These are phyloP conservation scores for Magnaporthiopsis incrustans DNA, from an alignment of 2,329 filamentous ascomycete species.

Conservation along the genomic window DNA sequence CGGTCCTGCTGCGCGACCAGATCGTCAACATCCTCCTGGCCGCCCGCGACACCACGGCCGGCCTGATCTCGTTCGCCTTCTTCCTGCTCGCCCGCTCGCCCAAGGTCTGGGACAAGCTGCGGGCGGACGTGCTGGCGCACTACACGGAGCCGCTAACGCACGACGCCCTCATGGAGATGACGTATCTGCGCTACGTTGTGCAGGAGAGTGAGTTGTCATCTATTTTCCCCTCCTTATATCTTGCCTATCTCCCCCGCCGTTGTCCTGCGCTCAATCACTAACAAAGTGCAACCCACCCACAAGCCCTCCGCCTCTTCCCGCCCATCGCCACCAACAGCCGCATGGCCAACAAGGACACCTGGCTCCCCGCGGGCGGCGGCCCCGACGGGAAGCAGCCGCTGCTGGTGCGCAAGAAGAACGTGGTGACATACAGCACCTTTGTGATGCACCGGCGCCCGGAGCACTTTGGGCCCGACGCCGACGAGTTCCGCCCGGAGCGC, in stretches of 20 bases:
- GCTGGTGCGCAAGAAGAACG: conserved; percentile 34
- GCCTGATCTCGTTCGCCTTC: neutral
- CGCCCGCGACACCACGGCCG: conserved; percentile 3
- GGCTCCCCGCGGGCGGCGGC: conserved; percentile 38
- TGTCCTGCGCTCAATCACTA: no score
- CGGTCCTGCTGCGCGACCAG: neutral
- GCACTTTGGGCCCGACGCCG: conserved; percentile 10
- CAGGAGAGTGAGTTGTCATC: conserved; percentile 72
- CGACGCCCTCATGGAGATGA: conserved; percentile 75
- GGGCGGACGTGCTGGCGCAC: neutral
- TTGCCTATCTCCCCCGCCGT: no score
- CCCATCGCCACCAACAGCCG: conserved; percentile 35
- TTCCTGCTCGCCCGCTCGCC: neutral
- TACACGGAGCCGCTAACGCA: conserved; percentile 55
- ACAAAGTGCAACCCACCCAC: no score
- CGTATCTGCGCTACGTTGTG: conserved; percentile 64
- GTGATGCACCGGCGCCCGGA: conserved; percentile 18
- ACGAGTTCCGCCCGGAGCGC: conserved; percentile 9
- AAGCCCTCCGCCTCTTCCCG: conserved; percentile 35
- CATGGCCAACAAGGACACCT: conserved; percentile 32
- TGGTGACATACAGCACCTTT: conserved; percentile 29
- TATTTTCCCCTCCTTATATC: no score
- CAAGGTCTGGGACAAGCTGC: neutral
- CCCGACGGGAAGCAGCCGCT: conserved; percentile 31
- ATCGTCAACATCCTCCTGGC: conserved; percentile 5